A percentile compares a stretch with the other conserved stretches of the same genome.
These are phyloP conservation scores for Amanita muscaria DNA, from an alignment of 768 basidiomycete genomes.

Conservation along the genomic window DNA sequence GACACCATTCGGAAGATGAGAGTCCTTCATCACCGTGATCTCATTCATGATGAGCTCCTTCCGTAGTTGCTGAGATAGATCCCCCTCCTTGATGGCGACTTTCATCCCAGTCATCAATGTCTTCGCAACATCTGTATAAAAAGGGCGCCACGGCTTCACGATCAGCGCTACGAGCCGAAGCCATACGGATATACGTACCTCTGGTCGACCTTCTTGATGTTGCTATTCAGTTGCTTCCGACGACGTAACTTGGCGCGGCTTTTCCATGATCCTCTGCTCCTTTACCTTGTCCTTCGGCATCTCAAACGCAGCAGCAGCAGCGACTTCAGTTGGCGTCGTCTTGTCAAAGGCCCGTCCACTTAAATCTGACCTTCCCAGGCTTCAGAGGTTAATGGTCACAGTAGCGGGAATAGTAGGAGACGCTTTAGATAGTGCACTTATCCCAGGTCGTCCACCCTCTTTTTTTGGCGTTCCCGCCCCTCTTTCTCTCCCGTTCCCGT, in stretches of 20 bases:
- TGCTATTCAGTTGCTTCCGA: conserved; percentile 84
- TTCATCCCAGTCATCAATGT: conserved; percentile 75
- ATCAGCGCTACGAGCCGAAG: too few species aligned
- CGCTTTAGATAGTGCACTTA: conserved; percentile 31
- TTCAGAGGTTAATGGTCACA: conserved; percentile 70
- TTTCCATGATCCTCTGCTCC: conserved; percentile 93
- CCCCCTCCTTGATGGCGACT: conserved; percentile 98
- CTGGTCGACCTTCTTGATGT: conserved; percentile 98
- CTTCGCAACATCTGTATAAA: conserved; percentile 97
- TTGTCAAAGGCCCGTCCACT: conserved; percentile 29
- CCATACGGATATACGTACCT: too few species aligned
- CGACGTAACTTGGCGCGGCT: conserved; percentile 86
- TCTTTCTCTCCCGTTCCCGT: conserved; percentile 17
- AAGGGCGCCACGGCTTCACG: too few species aligned
- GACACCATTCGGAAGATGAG: conserved; percentile 94
- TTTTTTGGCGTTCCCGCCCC: conserved; percentile 14
- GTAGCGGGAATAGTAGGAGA: conserved; percentile 42
- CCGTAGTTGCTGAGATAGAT: conserved; percentile 85
- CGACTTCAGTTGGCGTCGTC: conserved; percentile 47
- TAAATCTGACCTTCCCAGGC: conserved; percentile 59
- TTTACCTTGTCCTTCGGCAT: conserved; percentile 72
- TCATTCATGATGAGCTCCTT: conserved; percentile 98
- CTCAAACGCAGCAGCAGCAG: conserved; percentile 42
- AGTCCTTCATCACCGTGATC: conserved; percentile 98
- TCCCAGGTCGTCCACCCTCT: conserved; percentile 25